Evolutionary conservation across 192 early-diverging fungal species (phyloP).

Genomic region (Backusella luteola): DNA sequence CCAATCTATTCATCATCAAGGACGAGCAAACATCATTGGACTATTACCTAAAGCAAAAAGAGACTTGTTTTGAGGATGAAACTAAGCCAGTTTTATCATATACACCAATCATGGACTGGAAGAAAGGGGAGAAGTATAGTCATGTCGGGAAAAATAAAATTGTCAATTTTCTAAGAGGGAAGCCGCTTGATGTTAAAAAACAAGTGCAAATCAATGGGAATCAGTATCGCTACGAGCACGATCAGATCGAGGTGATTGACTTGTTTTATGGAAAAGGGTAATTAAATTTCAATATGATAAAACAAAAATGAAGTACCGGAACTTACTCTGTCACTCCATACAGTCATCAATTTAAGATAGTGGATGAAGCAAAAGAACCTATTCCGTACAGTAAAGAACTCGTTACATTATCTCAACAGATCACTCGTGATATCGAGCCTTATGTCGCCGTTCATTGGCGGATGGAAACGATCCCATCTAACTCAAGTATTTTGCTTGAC

Average conservation of each 20-base stretch:
- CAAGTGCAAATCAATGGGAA: background rate
- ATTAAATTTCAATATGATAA: background rate
- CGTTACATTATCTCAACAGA: constrained; percentile 5
- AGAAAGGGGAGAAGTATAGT: background rate
- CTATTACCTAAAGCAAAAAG: background rate
- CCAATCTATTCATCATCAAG: background rate
- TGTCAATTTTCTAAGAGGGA: background rate
- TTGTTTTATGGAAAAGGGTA: constrained; percentile 36
- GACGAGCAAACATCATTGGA: background rate
- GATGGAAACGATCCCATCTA: constrained; percentile 14
- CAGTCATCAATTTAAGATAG: constrained; percentile 28
- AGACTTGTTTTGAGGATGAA: background rate
- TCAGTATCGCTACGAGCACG: background rate
- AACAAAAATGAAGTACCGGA: background rate
- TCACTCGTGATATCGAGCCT: constrained; percentile 1
- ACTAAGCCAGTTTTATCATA: background rate
- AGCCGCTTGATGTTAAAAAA: background rate
- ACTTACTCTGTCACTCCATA: too few species aligned
- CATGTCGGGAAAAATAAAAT: background rate
- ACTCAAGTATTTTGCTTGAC: constrained; percentile 9
- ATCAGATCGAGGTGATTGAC: constrained; percentile 28
- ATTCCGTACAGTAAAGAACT: constrained; percentile 29
- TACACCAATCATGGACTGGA: background rate
- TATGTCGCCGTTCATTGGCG: constrained; percentile 42
- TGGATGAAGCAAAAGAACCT: background rate